phyloP scores from a whole-genome alignment of 1,139 yeast species.

The Kodamaea anthophila region DNA sequence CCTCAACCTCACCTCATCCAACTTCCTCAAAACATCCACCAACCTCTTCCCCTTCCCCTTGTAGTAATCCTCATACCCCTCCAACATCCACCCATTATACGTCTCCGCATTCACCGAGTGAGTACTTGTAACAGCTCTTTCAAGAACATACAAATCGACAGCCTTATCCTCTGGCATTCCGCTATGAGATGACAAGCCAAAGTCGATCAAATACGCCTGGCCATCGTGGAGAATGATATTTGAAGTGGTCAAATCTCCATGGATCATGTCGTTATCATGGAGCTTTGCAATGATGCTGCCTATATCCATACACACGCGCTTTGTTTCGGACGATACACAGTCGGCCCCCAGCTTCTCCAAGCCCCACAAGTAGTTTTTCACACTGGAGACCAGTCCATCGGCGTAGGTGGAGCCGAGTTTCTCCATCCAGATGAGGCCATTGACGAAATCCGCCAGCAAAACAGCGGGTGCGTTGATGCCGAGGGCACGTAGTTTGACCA shows the following conservation, averaged over 20 bases:
- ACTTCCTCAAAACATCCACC: constrained; percentile 53
- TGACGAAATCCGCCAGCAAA: constrained; percentile 63
- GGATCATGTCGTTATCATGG: constrained; percentile 76
- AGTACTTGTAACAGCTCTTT: constrained; percentile 85
- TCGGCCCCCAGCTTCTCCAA: constrained; percentile 32
- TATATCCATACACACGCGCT: constrained; percentile 40
- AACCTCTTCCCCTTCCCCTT: constrained; percentile 30
- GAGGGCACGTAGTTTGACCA: constrained; percentile 50
- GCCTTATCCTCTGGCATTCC: constrained; percentile 86
- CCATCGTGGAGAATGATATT: constrained; percentile 55
- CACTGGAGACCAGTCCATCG: constrained; percentile 46
- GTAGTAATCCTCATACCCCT: constrained; percentile 59
- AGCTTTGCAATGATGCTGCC: constrained; percentile 68
- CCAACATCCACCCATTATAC: constrained; percentile 66
- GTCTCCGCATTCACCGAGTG: constrained; percentile 68
- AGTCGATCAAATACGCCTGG: constrained; percentile 73
- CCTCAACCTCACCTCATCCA: constrained; percentile 81
- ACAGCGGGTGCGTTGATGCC: constrained; percentile 66
- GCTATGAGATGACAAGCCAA: constrained; percentile 82
- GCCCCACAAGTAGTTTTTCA: constrained; percentile 70
- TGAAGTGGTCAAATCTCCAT: constrained; percentile 93
- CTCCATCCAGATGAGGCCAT: constrained; percentile 91
- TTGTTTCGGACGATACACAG: constrained; percentile 33
- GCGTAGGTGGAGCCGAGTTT: constrained; percentile 49
- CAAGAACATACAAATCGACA: constrained; percentile 89